phyloP scores from a whole-genome alignment of 164 flowering plant genomes.

The Nymphaea colorata region DNA sequence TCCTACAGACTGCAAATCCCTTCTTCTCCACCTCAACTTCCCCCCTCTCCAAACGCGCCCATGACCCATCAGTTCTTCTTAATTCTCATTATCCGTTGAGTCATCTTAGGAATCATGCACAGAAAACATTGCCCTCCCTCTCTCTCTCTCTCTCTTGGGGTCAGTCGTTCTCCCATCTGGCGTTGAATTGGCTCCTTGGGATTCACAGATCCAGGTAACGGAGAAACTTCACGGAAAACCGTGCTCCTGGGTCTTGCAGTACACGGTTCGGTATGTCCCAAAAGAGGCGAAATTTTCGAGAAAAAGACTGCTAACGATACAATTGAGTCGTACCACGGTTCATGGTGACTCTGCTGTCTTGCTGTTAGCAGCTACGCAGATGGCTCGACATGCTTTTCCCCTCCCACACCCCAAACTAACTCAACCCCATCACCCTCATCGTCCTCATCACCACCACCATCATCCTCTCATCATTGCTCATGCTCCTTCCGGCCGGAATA shows the following conservation, averaged over 20 bases:
- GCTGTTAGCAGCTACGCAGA: background rate
- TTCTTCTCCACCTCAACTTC: background rate
- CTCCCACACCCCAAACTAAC: background rate
- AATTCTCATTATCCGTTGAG: background rate
- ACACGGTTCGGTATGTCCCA: background rate
- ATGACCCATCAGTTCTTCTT: background rate
- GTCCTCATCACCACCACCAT: background rate
- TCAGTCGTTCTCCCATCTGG: background rate
- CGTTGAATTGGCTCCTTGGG: background rate
- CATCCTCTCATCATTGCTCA: background rate
- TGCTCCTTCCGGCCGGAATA: background rate
- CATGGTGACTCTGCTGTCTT: background rate
- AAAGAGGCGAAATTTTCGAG: background rate
- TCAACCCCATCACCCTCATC: background rate
- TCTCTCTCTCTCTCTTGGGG: background rate
- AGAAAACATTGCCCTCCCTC: background rate
- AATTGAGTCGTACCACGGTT: background rate
- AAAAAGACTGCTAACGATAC: background rate
- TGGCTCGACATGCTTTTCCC: background rate
- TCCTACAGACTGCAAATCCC: background rate
- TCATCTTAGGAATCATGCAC: background rate
- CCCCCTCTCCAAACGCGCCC: background rate
- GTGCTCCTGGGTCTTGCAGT: background rate
- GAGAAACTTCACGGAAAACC: background rate
- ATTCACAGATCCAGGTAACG: background rate